Base-by-base conservation (phyloP, 257 asterid species). In the Prunella vulgaris region DNA sequence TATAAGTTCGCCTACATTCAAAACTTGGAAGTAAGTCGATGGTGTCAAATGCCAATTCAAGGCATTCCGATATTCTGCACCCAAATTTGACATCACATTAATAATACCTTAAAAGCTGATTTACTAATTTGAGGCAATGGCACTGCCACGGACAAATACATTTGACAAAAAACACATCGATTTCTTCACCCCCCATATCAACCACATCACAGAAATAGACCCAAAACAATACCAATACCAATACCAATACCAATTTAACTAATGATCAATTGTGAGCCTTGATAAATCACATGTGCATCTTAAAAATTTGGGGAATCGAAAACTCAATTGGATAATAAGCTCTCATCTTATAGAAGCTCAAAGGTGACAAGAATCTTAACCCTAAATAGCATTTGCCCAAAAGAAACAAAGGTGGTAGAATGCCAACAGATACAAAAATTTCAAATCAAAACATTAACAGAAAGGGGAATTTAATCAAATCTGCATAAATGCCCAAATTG, bases 341-440 rank as follows among this genome's bases (percentile, higher is more conserved):
- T 69, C 70, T 9, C 38, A 28, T 42, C 46, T 27, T 13, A 58
- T 6, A 65, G 58, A 80, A 69, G 72, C 74, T 21, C 79, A 81
- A 62, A 76, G 81, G 81, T 66, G 81, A 73, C 82, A 60, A 73
- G 24, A 56, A 57, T 18, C 13, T 57, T 30, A 76, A 78, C 68
- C 79, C 73, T 32, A 68, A 69, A 60, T 13, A 62, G 59, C 66
- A 61, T 14, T 14, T n/a, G n/a, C 75, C 75, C 66, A 18, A 22
- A 52, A 56, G 15, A 48, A 35, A 69, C 52, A 74, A 77, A 83
- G 79, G 86, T 77, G 82, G 77, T 53, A 66, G 70, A 73, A 59
- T 44, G 63, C 60, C 64, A 49, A 71, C 7, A 69, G 64, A 57
- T 4, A 49, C 17, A 70, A 67, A n/a, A n/a, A 14, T 68, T 12